Base-by-base conservation (phyloP, 2,329 filamentous ascomycete genomes). In the Graphilbum sp. region DNA sequence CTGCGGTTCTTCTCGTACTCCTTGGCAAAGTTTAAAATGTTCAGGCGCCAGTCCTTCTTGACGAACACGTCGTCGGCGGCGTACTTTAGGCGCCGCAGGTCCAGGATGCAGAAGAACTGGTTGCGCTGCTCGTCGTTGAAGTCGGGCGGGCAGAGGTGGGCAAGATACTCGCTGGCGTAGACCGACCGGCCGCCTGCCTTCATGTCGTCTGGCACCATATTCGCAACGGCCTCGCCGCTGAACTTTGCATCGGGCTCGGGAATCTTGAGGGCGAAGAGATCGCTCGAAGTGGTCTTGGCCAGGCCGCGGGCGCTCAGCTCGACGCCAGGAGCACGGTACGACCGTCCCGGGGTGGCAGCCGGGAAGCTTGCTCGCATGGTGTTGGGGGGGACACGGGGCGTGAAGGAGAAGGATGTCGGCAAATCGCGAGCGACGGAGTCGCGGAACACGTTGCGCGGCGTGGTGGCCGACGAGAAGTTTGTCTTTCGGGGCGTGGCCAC, bases 1-100 rank as follows among this genome's bases (percentile, higher is more conserved):
- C 69, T 71, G 35, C 71, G 62, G 49, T 69, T 75, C 58, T 75
- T 75, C 50, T 75, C 71, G 43, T 72, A 75, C 50, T 75, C 71
- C 50, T 74, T 75, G 30, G 71, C 69, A 41, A 75, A 75, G 50
- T 74, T 75, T 45, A 69, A 52, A 16, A 75, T 64, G 45, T 75
- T 75, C 38, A 75, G 53, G 53, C 71, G 72, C 71, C 71, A 75
- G 45, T 72, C 69, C 51, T 75, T 75, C 50, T 64, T 68, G 16
- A 56, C 50, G 41, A 75, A 75, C 15, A 75, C 70, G 47, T 75
- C 70, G 46, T 74, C 64, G 21, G 71, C 70, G 6, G 69, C 66
- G 47, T 73, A 72, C 54, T 75, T 75, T 34, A 75, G 60, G 44
- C 71, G 64, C 42, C 71, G 67, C 41, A 75, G 57, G 48, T 75